phyloP scores from a whole-genome alignment of 2,329 filamentous ascomycete genomes.

The Colletotrichum coccodes region DNA sequence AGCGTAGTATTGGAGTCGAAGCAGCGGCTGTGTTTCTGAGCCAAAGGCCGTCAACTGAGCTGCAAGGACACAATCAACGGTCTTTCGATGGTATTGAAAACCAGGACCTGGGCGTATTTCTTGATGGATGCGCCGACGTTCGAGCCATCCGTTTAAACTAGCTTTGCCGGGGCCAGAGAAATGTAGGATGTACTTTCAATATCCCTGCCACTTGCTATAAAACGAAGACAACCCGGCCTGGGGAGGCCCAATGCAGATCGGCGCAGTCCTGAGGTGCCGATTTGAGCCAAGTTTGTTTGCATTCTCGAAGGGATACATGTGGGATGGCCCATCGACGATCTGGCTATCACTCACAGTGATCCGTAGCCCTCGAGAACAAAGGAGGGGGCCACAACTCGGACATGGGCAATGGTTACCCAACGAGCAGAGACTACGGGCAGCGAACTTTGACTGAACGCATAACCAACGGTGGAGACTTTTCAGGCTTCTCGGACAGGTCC shows the following conservation, averaged over 20 bases:
- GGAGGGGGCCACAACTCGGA: background rate
- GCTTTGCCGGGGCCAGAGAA: background rate
- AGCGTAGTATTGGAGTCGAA: background rate
- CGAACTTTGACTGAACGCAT: background rate
- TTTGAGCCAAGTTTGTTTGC: slow-evolving; percentile 26
- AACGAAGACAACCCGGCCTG: slow-evolving; percentile 24
- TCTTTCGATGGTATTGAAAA: background rate
- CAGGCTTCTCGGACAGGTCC: background rate
- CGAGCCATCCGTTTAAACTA: background rate
- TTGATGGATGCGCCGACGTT: background rate
- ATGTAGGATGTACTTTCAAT: background rate
- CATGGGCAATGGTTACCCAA: background rate
- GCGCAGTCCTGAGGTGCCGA: slow-evolving; percentile 10
- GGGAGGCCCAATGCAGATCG: slow-evolving; percentile 20
- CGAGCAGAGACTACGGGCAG: background rate
- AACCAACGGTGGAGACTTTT: background rate
- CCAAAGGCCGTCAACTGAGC: background rate
- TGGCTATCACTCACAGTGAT: slow-evolving; percentile 5
- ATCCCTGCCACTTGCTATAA: background rate
- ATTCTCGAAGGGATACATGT: slow-evolving; percentile 19
- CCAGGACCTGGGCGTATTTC: background rate
- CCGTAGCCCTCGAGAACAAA: background rate
- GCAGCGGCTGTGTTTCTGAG: background rate
- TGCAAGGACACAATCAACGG: background rate
- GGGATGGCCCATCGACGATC: slow-evolving; percentile 25